phyloP scores from a whole-genome alignment of 495 filamentous ascomycete species.

The Tuber melanosporum region DNA sequence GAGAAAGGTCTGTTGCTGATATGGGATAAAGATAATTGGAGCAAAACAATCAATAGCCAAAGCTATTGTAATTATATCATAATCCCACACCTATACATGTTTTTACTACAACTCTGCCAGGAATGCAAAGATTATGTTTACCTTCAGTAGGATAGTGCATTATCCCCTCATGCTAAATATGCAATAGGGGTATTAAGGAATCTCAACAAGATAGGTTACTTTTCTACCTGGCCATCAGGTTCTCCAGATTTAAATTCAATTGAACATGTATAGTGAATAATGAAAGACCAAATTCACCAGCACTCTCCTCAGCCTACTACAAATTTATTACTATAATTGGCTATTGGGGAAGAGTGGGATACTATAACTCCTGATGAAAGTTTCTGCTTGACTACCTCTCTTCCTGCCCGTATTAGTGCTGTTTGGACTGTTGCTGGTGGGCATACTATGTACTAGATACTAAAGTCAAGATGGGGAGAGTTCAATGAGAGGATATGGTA shows the following conservation, averaged over 20 bases:
- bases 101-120: background rate
- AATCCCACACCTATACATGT: background rate
- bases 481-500: too few relatives aligned
- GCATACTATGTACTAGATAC: too few relatives aligned
- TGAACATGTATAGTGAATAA: background rate
- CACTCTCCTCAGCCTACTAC: background rate
- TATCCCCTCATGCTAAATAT: background rate
- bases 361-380: background rate
- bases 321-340: background rate
- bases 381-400: background rate
- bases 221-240: background rate
- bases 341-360: conserved; percentile 11
- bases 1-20: background rate
- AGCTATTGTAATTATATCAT: conserved; percentile 6
- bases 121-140: background rate
- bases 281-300: background rate
- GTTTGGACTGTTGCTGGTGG: too few relatives aligned
- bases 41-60: background rate
- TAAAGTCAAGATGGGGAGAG: too few relatives aligned
- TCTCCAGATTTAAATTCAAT: background rate
- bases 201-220: background rate
- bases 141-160: conserved; percentile 1
- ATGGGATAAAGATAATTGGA: conserved; percentile 1
- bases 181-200: background rate
- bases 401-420: background rate